Evolutionary conservation across 192 early-diverging fungal genomes (phyloP), one percentile per base, ranked within the genome.

Genomic region (Umbelopsis sp.): DNA sequence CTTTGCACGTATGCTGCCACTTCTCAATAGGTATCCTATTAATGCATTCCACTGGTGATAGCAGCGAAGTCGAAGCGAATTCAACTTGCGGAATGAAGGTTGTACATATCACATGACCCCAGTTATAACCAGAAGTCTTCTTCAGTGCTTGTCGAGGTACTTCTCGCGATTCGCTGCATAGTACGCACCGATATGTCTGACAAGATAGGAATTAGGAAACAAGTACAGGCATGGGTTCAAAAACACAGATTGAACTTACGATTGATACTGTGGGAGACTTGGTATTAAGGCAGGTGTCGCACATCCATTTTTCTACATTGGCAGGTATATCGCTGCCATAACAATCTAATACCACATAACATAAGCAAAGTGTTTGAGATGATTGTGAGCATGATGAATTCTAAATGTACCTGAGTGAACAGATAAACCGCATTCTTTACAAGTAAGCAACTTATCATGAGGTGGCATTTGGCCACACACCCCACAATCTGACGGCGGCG

Each of bases 31-130:
- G 58, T 9, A 89, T 78, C 30, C 73, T 68, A 1, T 78, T 75
- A 44, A 85, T 79, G 41, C 79, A 83, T 61, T 87, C 86, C 0
- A 88, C 69, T 1, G 85, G 83, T 1, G 73, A 75, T 6, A 86
- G 51, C 0, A 48, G 70, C 2, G 75, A 46, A 12, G 71, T 49
- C 49, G 85, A 55, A 4, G 79, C 84, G 76, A 89, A 85, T 18
- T 73, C 74, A 21, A 82, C 71, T 50, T 91, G 87, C 12, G 81
- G 81, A 44, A 88, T 79, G 47, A 84, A 84, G 33, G 85, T 73
- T 3, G 91, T 86, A 64, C 92, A 93, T 15, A 85, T 73, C 6
- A 92, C 80, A 74, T 93, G 92, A 3, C 82, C 90, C 92, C 92
- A 93, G 68, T 91, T 91, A 71, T 90, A 89, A 3, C 87, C 89